These are phyloP conservation scores for Dioscorea zingiberensis DNA, from an alignment of 106 monocot species.

Conservation along the genomic window DNA sequence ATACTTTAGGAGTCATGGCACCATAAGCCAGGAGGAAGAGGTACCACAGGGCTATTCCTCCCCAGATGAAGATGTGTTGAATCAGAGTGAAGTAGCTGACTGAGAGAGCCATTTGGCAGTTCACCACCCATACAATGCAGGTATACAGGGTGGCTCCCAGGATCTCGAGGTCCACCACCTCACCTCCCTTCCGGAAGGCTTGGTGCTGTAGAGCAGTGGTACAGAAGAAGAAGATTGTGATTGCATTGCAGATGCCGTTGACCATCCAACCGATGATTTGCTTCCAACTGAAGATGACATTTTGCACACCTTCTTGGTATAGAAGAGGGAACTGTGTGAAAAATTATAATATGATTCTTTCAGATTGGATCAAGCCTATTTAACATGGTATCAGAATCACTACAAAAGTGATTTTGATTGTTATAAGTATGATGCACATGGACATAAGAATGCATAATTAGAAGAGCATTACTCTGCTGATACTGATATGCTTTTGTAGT, in stretches of 20 bases:
- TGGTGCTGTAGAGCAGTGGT: constrained; percentile 20
- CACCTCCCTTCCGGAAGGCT: constrained; percentile 41
- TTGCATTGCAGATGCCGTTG: constrained; percentile 18
- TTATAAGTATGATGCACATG: no score
- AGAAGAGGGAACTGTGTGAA: constrained; percentile 34
- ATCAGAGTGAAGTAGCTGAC: constrained; percentile 89
- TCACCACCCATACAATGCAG: constrained; percentile 89
- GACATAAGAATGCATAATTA: no score
- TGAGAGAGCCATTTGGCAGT: constrained; percentile 88
- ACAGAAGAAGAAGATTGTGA: constrained; percentile 38
- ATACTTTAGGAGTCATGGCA: constrained; percentile 27
- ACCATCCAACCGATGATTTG: constrained; percentile 39
- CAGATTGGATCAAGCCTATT: no score
- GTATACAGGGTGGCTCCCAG: constrained; percentile 76
- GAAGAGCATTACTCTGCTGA: no score
- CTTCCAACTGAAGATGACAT: constrained; percentile 38
- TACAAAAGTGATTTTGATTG: no score
- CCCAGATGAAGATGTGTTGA: constrained; percentile 95
- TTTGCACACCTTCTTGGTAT: constrained; percentile 49
- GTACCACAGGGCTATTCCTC: constrained; percentile 76
- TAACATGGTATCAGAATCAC: no score
- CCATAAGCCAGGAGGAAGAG: constrained; percentile 65
- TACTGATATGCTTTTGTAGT: no score
- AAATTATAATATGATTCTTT: no score
- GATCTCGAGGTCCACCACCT: constrained; percentile 29